Evolutionary conservation across 2,329 filamentous ascomycete species (phyloP).

Genomic region (Pseudogymnoascus sp.): DNA sequence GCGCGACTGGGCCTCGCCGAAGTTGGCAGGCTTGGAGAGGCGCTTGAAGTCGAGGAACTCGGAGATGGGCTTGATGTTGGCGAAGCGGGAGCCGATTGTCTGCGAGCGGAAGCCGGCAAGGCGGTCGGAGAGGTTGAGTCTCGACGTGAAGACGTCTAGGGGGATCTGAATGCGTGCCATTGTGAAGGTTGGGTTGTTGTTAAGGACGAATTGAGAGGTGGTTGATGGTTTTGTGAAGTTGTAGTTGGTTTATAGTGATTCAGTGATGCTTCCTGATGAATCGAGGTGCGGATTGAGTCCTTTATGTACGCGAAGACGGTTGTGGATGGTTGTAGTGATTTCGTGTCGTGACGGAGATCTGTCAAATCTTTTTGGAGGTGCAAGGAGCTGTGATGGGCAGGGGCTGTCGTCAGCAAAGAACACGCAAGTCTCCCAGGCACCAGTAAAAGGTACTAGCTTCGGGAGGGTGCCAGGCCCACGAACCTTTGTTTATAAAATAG

Average conservation of each 20-base stretch:
- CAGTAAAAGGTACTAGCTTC: not conserved
- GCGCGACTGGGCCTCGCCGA: constrained; percentile 78
- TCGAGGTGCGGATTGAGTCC: not conserved
- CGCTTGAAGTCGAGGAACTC: constrained; percentile 97
- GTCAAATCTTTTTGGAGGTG: constrained; percentile 1
- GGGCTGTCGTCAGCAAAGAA: not conserved
- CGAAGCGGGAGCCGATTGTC: constrained; percentile 71
- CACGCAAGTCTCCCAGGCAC: not conserved
- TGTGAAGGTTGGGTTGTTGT: constrained; percentile 19
- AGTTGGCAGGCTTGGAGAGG: constrained; percentile 87
- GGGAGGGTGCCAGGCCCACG: not conserved
- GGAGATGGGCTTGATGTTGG: constrained; percentile 81
- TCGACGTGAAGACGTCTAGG: constrained; percentile 81
- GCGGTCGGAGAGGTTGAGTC: constrained; percentile 76
- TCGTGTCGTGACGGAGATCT: not conserved
- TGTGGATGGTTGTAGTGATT: not conserved
- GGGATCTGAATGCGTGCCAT: constrained; percentile 93
- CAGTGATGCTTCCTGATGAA: not conserved
- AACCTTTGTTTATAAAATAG: not conserved
- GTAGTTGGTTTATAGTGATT: constrained; percentile 7
- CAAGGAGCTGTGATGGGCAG: not conserved
- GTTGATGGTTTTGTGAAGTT: not conserved
- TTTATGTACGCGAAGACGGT: not conserved
- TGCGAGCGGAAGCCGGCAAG: constrained; percentile 76
- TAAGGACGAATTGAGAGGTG: not conserved